phyloP scores from a whole-genome alignment of 306 rosid genomes.

The Pachyrhizus erosus region DNA sequence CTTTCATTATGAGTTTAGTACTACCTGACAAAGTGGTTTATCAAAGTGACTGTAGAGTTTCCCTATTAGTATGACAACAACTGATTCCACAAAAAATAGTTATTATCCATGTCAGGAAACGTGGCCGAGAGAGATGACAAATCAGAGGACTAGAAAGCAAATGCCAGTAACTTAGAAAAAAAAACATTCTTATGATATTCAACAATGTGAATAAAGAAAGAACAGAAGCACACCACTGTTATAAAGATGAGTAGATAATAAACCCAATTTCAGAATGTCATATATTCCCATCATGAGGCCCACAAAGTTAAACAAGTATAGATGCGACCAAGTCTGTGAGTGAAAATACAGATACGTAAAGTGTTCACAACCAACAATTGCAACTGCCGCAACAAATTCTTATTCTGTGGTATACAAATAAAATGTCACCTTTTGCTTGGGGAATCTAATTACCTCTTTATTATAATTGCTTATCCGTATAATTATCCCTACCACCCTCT shows the following conservation, averaged over 20 bases:
- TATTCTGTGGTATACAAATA: conserved; percentile 32
- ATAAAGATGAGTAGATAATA: background rate
- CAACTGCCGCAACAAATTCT: conserved; percentile 40
- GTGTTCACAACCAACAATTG: conserved; percentile 44
- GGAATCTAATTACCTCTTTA: conserved; percentile 35
- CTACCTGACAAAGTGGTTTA: conserved; percentile 1
- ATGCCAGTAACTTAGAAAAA: background rate
- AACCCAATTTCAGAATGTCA: background rate
- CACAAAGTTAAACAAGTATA: conserved; percentile 28
- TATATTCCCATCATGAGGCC: conserved; percentile 29
- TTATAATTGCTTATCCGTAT: conserved; percentile 37
- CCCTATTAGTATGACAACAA: conserved; percentile 32
- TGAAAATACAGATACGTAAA: conserved; percentile 39
- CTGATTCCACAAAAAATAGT: conserved; percentile 27
- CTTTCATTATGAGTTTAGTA: background rate
- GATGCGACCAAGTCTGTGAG: conserved; percentile 39
- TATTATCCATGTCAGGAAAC: conserved; percentile 18
- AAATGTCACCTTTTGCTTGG: conserved; percentile 35
- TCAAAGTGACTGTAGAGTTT: conserved; percentile 36
- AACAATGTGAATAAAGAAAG: conserved; percentile 7
- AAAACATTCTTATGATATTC: conserved; percentile 5
- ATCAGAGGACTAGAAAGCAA: background rate
- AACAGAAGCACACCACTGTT: background rate
- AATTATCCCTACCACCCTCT: background rate
- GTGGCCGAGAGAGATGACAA: conserved; percentile 32